These are phyloP conservation scores for Penicillium argentinense DNA, from an alignment of 495 filamentous ascomycete genomes.

Conservation along the genomic window DNA sequence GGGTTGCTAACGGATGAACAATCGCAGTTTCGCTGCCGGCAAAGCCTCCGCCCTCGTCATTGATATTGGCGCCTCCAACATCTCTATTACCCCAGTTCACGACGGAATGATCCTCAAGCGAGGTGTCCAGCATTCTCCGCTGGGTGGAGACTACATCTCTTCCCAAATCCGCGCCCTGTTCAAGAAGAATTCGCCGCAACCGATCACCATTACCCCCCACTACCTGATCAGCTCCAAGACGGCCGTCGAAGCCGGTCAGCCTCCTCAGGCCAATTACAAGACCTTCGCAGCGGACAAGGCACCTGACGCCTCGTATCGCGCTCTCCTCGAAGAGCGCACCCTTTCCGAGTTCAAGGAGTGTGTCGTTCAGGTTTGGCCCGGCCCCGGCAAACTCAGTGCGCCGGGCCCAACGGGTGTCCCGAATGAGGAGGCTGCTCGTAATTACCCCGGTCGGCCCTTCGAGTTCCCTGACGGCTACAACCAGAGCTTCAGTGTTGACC, in stretches of 20 bases:
- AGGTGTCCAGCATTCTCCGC: conserved; percentile 75
- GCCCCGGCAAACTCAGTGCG: conserved; percentile 65
- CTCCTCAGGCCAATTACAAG: conserved; percentile 68
- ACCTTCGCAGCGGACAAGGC: conserved; percentile 61
- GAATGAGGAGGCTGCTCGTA: conserved; percentile 67
- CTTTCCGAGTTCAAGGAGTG: conserved; percentile 96
- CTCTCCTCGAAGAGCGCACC: conserved; percentile 87
- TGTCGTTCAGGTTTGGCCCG: conserved; percentile 91
- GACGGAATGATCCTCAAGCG: conserved; percentile 94
- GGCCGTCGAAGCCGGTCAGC: conserved; percentile 82
- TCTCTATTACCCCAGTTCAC: conserved; percentile 86
- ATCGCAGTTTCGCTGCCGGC: conserved; percentile 74
- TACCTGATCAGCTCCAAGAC: conserved; percentile 85
- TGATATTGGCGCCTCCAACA: conserved; percentile 88
- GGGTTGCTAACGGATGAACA: not conserved
- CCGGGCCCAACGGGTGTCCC: conserved; percentile 55
- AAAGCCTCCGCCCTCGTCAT: conserved; percentile 90
- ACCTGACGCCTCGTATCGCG: conserved; percentile 71
- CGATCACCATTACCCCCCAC: conserved; percentile 78
- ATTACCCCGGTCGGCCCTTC: conserved; percentile 75
- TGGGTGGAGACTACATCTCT: conserved; percentile 88
- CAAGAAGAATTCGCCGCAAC: conserved; percentile 66
- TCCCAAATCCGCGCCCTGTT: conserved; percentile 82
- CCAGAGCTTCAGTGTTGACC: conserved; percentile 84
- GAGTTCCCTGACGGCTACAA: conserved; percentile 97